These are phyloP conservation scores for Kwoniella shandongensis DNA, from an alignment of 768 basidiomycete species.

Conservation along the genomic window DNA sequence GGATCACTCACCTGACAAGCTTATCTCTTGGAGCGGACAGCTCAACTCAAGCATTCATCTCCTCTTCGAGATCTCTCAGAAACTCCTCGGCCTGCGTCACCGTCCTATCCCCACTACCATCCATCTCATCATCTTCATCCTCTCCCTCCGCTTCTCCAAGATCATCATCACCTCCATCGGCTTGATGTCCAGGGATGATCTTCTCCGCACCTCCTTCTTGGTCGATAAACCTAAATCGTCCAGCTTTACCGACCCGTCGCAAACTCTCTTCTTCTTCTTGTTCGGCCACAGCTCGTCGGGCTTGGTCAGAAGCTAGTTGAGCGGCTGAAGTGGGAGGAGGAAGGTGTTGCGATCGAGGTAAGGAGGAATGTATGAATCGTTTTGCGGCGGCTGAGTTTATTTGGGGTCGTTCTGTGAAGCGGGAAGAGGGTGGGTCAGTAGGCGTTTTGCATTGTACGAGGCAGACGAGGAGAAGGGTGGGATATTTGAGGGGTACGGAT, in stretches of 20 bases:
- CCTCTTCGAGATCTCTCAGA: constrained; percentile 12
- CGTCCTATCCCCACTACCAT: background rate
- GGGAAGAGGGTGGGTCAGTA: too few relatives aligned
- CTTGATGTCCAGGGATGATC: constrained; percentile 20
- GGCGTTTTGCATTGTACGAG: too few relatives aligned
- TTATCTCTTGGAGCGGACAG: background rate
- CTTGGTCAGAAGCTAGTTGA: constrained; percentile 11
- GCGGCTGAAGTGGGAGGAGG: constrained; percentile 21
- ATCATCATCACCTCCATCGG: constrained; percentile 4
- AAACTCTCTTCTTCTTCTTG: constrained; percentile 17
- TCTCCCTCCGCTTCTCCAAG: too few relatives aligned
- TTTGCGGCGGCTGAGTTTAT: constrained; percentile 43
- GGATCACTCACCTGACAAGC: too few relatives aligned
- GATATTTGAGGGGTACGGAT: too few relatives aligned
- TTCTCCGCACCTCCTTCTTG: constrained; percentile 5
- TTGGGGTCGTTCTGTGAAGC: constrained; percentile 16
- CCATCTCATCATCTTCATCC: constrained; percentile 16
- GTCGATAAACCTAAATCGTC: constrained; percentile 33
- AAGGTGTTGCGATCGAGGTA: constrained; percentile 41
- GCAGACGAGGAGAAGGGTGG: background rate
- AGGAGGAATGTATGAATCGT: constrained; percentile 41
- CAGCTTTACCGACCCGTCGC: constrained; percentile 15
- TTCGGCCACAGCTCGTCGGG: constrained; percentile 14
- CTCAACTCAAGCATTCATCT: constrained; percentile 4
- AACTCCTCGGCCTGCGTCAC: constrained; percentile 12